Evolutionary conservation across 495 filamentous ascomycete genomes (phyloP), one percentile per base, ranked within the genome.

Genomic region (Tetracladium setigerum): DNA sequence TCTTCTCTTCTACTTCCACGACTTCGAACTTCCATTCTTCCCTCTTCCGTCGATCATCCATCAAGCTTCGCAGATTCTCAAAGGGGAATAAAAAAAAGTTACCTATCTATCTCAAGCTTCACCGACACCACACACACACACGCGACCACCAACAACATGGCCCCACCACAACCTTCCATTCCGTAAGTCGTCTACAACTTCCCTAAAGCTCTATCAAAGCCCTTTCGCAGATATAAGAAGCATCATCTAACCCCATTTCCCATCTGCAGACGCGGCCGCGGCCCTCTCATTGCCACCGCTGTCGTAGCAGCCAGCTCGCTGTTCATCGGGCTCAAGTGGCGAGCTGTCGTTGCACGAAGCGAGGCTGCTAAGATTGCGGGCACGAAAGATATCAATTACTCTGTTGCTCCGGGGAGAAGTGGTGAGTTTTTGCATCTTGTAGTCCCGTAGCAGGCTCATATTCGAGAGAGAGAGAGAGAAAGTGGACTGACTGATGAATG

Each of bases 271-370:
- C 48, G 49, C 17, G 46, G 46, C 38, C 41, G 50, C 12, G 47
- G 38, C 4, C 56, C 56, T 19, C 46, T 59, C 24, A 42, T 59
- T 34, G 15, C 56, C 27, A 19, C 46, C 8, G 38, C 49, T 13
- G 44, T 56, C 30, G 12, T 59, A 11, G 53, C 42, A 16, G 56
- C 41, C 4, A 24, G 41, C 18, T 46, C 46, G 1, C 17, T 56
- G 12, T 59, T 59, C 38, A 56, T 59, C 30, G 52, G 49, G 2
- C 31, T 59, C 37, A 59, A 59, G 46, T 59, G 53, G 49, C 17
- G 50, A 22, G 53, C 56, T 5, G 53, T 59, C 11, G 30, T 56
- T 14, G 35, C 37, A 30, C 41, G 47, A 16, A 56, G 53, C 32
- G 56, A 59, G 34, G 56, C 45, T 1, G 56, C 53, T 1, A 58